Evolutionary conservation across 202 grass and related monocot species (phyloP).

Genomic region (Eragrostis tef): DNA sequence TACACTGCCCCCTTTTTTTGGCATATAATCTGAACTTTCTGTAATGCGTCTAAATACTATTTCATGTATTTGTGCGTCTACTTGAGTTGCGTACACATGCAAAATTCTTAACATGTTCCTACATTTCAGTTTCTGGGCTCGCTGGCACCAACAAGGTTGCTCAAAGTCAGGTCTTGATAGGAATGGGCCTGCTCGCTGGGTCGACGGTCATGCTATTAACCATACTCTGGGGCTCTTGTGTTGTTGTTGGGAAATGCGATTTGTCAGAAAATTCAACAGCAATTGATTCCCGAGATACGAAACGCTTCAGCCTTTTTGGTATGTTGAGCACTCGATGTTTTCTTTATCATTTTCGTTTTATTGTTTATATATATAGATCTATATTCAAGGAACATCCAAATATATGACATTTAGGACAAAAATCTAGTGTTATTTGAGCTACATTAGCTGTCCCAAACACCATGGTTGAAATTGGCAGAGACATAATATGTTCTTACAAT

Average conservation of each 20-base stretch:
- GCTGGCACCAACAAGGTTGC: slow-evolving; percentile 87
- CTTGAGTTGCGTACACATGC: neutral
- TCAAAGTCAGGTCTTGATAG: slow-evolving; percentile 91
- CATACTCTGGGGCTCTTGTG: slow-evolving; percentile 87
- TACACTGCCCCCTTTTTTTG: too few relatives aligned
- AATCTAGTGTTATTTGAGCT: neutral
- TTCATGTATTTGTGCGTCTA: too few relatives aligned
- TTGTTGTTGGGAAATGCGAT: slow-evolving; percentile 86
- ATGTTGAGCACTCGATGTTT: slow-evolving; percentile 12
- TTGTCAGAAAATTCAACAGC: slow-evolving; percentile 63
- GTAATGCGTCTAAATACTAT: too few relatives aligned
- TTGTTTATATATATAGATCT: neutral
- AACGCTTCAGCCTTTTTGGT: slow-evolving; percentile 77
- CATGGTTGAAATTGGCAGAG: neutral
- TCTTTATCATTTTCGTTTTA: neutral
- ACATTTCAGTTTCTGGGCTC: slow-evolving; percentile 74
- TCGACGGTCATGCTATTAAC: slow-evolving; percentile 89
- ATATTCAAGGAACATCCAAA: neutral
- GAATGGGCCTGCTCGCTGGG: slow-evolving; percentile 91
- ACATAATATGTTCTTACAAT: slow-evolving; percentile 15
- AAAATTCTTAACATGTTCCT: neutral
- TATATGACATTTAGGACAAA: too few relatives aligned
- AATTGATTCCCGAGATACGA: slow-evolving; percentile 67
- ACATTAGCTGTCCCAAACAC: too few relatives aligned
- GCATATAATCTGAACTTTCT: too few relatives aligned